These are phyloP conservation scores for Apiospora malaysiana DNA, from an alignment of 2,329 filamentous ascomycete genomes.

Conservation along the genomic window DNA sequence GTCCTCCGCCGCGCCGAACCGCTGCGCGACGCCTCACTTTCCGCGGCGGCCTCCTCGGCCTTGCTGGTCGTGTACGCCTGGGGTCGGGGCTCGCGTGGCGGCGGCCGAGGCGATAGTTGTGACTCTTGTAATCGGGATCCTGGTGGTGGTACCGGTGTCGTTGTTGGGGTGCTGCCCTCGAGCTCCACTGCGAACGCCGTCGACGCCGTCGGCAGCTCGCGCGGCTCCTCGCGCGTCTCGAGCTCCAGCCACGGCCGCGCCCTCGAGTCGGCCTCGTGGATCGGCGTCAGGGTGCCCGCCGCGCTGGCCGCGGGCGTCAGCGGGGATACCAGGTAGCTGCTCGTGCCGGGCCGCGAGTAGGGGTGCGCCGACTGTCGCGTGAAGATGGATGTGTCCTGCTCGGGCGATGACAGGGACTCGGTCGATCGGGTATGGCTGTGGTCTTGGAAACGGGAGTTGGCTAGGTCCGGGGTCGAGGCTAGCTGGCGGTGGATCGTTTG, in stretches of 20 bases:
- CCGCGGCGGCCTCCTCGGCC: background rate
- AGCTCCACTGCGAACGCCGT: constrained; percentile 3
- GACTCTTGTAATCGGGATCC: background rate
- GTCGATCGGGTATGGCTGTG: background rate
- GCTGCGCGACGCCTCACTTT: background rate
- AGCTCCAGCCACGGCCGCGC: background rate
- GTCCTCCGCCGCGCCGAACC: background rate
- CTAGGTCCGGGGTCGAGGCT: background rate
- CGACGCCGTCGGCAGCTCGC: constrained; percentile 1
- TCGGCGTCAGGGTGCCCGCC: background rate
- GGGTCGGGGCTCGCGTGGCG: background rate
- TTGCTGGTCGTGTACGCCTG: background rate
- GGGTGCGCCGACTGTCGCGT: background rate
- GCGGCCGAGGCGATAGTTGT: background rate
- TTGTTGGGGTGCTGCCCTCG: background rate
- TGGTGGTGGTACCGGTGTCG: background rate
- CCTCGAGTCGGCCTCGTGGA: constrained; percentile 3
- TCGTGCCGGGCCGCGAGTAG: background rate
- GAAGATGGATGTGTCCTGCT: background rate
- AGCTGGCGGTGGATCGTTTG: background rate
- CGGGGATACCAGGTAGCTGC: background rate
- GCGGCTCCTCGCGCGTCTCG: background rate
- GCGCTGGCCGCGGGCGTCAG: background rate
- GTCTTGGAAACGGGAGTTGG: background rate
- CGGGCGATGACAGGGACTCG: background rate